These are phyloP conservation scores for Sarocladium oryzae DNA, from an alignment of 2,329 filamentous ascomycete genomes.

Conservation along the genomic window DNA sequence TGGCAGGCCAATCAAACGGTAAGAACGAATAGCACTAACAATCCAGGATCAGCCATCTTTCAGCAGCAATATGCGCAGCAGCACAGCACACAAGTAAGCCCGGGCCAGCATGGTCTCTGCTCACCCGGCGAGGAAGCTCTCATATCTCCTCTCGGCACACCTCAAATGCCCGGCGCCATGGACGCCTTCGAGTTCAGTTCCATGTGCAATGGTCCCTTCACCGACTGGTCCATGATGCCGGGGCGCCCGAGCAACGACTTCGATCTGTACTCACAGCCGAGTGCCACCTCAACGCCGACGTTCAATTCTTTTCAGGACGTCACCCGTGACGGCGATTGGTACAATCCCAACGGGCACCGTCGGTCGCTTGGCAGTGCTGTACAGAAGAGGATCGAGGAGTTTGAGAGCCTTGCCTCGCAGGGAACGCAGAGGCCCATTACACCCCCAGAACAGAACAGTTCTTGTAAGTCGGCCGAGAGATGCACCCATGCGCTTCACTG, in stretches of 20 bases:
- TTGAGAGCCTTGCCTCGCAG: conserved; percentile 45
- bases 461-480: conserved; percentile 40
- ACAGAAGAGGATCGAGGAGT: conserved; percentile 53
- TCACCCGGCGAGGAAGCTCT: conserved; percentile 47
- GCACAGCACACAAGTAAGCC: conserved; percentile 71
- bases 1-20: conserved; percentile 33
- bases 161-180: conserved; percentile 39
- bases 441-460: conserved; percentile 52
- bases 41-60: conserved; percentile 45
- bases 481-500: conserved; percentile 3
- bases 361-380: conserved; percentile 54
- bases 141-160: conserved; percentile 49
- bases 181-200: conserved; percentile 32
- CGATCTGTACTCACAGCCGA: conserved; percentile 8
- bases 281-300: conserved; percentile 1
- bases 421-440: conserved; percentile 49
- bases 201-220: conserved; percentile 6
- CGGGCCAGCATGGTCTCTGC: conserved; percentile 46
- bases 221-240: conserved; percentile 6
- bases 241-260: conserved; percentile 7
- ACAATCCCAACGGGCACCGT: conserved; percentile 30
- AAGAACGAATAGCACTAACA: conserved; percentile 46
- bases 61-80: conserved; percentile 86
- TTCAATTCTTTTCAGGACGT: conserved; percentile 11
- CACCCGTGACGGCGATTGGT: conserved; percentile 45